Percentiles rank a stretch among this genome's conserved stretches.
Conservation (phyloP, 345 rosid species). For the Citrus medica region DNA sequence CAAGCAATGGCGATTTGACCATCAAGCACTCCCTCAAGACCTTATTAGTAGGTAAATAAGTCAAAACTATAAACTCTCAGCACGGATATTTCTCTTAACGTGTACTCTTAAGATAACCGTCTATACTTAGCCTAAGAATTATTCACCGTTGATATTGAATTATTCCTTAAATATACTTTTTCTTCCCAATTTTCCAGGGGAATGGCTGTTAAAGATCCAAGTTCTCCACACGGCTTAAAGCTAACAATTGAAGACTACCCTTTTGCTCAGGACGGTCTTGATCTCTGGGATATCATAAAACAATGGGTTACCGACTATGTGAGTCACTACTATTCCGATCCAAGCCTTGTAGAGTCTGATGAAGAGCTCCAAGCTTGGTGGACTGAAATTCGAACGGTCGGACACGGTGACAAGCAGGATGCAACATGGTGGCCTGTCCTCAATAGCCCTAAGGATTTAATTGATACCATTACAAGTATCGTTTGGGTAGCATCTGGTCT, state of each 20-base stretch:
- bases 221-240: conserved; percentile 45
- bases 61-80: not conserved
- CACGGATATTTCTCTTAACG: not conserved
- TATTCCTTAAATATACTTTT: too few species aligned
- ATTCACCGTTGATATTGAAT: too few species aligned
- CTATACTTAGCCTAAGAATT: not conserved
- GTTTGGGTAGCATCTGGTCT: conserved; percentile 41
- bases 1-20: conserved; percentile 52
- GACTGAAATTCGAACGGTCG: conserved; percentile 19
- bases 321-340: conserved; percentile 13
- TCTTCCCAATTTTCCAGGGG: conserved; percentile 29
- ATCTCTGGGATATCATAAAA: conserved; percentile 44
- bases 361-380: conserved; percentile 61
- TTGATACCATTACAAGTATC: conserved; percentile 17
- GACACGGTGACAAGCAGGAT: conserved; percentile 1
- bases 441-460: conserved; percentile 2
- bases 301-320: conserved; percentile 38
- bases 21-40: conserved; percentile 52
- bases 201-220: conserved; percentile 49
- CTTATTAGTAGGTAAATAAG: conserved; percentile 21
- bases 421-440: conserved; percentile 50
- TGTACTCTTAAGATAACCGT: not conserved
- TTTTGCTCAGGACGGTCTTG: conserved; percentile 53
- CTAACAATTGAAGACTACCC: conserved; percentile 61
- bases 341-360: conserved; percentile 19